A percentile compares a stretch with the other conserved stretches of the same genome.
These are phyloP conservation scores for Nematodospora valgi DNA, from an alignment of 805 yeast genomes.

Conservation along the genomic window DNA sequence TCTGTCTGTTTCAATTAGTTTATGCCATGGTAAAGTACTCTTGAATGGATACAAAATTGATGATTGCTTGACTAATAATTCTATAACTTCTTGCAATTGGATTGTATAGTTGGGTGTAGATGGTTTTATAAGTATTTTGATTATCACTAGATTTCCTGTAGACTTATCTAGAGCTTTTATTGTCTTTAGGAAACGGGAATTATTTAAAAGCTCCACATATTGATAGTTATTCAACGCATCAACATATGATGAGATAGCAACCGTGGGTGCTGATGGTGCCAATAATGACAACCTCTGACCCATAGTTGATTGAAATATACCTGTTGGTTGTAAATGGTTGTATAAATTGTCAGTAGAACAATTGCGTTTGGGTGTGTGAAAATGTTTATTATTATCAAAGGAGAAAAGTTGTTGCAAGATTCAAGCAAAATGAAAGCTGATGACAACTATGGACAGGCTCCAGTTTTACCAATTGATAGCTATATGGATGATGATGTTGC, in stretches of 20 bases:
- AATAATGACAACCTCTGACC: constrained; percentile 82
- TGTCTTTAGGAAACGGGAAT: constrained; percentile 82
- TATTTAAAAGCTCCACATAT: constrained; percentile 70
- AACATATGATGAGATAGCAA: constrained; percentile 85
- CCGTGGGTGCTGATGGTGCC: constrained; percentile 89
- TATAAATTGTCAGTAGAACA: not conserved
- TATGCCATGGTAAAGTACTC: constrained; percentile 67
- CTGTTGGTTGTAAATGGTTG: not conserved
- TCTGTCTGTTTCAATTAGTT: constrained; percentile 80
- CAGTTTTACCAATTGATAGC: constrained; percentile 5
- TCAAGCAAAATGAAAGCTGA: not conserved
- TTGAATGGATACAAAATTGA: constrained; percentile 44
- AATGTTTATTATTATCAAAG: too few relatives aligned
- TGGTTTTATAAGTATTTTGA: constrained; percentile 75
- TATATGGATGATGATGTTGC: constrained; percentile 2
- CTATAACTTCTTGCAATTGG: constrained; percentile 22
- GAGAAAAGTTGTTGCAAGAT: constrained; percentile 1
- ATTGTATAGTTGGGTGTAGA: constrained; percentile 21
- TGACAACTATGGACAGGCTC: constrained; percentile 2
- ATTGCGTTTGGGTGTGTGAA: not conserved
- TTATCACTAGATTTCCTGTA: constrained; percentile 64
- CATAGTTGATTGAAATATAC: constrained; percentile 46
- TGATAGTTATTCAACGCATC: constrained; percentile 75
- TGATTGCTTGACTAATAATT: constrained; percentile 32
- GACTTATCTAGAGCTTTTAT: constrained; percentile 68